Percentiles rank a stretch among this genome's conserved stretches.
Conservation (phyloP, 2,329 filamentous ascomycete species). For the Fusarium miscanthi region DNA sequence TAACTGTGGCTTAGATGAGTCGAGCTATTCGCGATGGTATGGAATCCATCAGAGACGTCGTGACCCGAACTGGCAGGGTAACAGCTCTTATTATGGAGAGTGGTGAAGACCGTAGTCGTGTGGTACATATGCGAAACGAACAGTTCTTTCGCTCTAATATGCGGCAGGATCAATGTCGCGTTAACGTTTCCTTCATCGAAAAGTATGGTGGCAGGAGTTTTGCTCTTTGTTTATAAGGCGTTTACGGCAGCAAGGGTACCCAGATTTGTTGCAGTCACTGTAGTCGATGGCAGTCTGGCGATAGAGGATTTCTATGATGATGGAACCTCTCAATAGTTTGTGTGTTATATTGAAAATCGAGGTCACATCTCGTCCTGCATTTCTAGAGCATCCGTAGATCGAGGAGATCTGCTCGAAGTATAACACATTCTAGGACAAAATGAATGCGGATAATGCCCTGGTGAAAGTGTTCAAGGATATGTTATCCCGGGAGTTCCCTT, state of each 20-base stretch:
- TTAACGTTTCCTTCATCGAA: background rate
- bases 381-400: background rate
- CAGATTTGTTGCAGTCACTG: background rate
- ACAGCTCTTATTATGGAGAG: background rate
- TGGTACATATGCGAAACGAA: background rate
- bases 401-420: background rate
- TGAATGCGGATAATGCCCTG: background rate
- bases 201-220: background rate
- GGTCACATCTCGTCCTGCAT: background rate
- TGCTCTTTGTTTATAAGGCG: background rate
- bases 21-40: slow-evolving; percentile 27
- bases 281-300: background rate
- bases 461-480: background rate
- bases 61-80: background rate
- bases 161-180: background rate
- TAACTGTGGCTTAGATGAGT: slow-evolving; percentile 23
- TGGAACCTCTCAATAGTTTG: background rate
- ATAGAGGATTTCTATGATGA: background rate
- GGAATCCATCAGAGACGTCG: slow-evolving; percentile 12
- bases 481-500: background rate
- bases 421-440: background rate
- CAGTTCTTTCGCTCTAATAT: background rate
- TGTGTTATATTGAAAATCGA: no score
- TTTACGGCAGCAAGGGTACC: background rate
- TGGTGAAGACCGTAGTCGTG: background rate